phyloP scores from a whole-genome alignment of 352 stramenopile species.

The Phytophthora brassicae region DNA sequence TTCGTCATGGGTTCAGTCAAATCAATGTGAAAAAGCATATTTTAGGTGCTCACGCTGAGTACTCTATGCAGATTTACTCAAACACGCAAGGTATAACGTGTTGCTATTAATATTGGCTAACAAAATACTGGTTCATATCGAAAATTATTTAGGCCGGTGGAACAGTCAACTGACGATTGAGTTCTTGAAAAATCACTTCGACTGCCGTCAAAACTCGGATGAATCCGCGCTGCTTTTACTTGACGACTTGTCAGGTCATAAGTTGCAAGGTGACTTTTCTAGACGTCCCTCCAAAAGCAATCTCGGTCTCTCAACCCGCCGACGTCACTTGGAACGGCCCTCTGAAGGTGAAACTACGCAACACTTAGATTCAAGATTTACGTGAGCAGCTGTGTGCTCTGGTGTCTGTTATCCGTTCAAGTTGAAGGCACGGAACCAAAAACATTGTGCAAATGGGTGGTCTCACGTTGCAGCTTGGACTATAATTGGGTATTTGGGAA shows the following conservation, averaged over 20 bases:
- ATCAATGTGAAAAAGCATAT: background rate
- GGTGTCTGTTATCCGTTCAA: background rate
- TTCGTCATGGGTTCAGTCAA: background rate
- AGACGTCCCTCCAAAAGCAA: background rate
- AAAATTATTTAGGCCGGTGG: background rate
- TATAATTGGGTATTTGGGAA: too few relatives aligned
- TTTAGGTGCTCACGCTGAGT: background rate
- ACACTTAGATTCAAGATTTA: background rate
- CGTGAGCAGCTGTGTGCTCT: background rate
- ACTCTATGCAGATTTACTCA: background rate
- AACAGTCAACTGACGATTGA: background rate
- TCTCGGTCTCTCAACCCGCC: background rate
- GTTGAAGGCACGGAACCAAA: background rate
- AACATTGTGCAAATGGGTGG: too few relatives aligned
- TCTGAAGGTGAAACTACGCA: background rate
- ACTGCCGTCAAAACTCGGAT: background rate
- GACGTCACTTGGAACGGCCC: background rate
- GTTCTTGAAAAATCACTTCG: background rate
- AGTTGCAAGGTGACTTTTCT: background rate
- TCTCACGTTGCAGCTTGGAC: too few relatives aligned
- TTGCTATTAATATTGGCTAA: background rate
- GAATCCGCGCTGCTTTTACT: background rate
- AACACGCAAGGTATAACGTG: background rate
- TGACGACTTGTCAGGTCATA: background rate
- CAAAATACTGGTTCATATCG: background rate